Percentiles rank a stretch among this genome's conserved stretches.
Evolutionary conservation across 1,139 yeast species (phyloP).

Genomic region (Yueomyces sp.): DNA sequence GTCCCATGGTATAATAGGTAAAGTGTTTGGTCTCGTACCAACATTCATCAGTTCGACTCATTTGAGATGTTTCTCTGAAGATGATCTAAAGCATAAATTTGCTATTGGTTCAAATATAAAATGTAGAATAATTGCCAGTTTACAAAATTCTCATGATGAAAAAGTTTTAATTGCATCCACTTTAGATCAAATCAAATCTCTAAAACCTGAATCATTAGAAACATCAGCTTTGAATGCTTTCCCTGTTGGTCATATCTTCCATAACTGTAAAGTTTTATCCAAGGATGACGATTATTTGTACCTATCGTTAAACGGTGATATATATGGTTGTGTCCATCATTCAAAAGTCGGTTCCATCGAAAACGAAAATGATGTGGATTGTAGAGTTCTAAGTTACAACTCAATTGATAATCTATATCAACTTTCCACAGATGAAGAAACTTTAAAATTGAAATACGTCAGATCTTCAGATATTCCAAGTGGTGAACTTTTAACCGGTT

Average conservation of each 20-base stretch:
- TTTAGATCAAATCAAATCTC: conserved; percentile 40
- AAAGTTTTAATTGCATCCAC: conserved; percentile 53
- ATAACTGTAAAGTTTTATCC: conserved; percentile 47
- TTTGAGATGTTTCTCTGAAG: conserved; percentile 35
- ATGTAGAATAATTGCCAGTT: conserved; percentile 58
- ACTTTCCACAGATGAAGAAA: conserved; percentile 55
- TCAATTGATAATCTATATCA: conserved; percentile 52
- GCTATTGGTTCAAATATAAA: conserved; percentile 54
- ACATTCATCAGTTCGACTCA: conserved; percentile 65
- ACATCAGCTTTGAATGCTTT: conserved; percentile 42
- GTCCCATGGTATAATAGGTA: conserved; percentile 47
- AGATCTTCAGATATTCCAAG: conserved; percentile 59
- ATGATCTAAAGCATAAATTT: conserved; percentile 46
- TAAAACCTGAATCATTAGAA: conserved; percentile 13
- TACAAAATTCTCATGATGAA: conserved; percentile 39
- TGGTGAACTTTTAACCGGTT: conserved; percentile 51
- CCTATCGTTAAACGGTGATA: conserved; percentile 45
- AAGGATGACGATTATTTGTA: conserved; percentile 43
- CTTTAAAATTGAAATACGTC: conserved; percentile 52
- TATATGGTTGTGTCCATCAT: conserved; percentile 56
- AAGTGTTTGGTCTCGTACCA: conserved; percentile 62
- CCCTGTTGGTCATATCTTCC: conserved; percentile 66
- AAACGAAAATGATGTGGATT: conserved; percentile 24
- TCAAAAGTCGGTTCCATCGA: conserved; percentile 45
- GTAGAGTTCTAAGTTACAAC: conserved; percentile 66